Evolutionary conservation across 2,329 filamentous ascomycete species (phyloP), one percentile per base, ranked within the genome.

Genomic region (Fusarium sp.): DNA sequence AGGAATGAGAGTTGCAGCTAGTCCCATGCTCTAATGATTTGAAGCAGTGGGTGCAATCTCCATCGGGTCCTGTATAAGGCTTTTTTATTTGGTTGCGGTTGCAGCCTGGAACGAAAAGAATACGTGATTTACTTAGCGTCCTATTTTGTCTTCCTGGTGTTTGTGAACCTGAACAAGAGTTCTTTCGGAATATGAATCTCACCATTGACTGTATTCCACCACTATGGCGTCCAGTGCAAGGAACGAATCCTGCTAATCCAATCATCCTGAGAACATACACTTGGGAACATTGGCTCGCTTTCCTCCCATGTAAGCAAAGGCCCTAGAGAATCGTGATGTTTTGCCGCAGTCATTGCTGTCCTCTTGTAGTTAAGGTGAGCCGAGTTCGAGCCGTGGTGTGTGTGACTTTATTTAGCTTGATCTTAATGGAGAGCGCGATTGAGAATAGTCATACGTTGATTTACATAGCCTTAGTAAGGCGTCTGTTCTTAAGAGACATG

Each of bases 1-100:
- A 66, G 59, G 53, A 68, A 66, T 39, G 64, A 73, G 59, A 70
- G 63, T 47, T 63, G 68, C 65, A 63, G 57, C 21, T 57, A 63
- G 57, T 68, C 62, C 72, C 69, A 74, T 69, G 69, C 71, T 74
- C 69, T 74, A 74, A 74, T 74, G 71, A 73, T 54, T 64, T 74
- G 71, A 73, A 73, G 72, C 65, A 70, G 58, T 67, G 69, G 69
- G 64, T 70, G 71, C 68, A 69, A 63, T 70, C 60, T 70, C 67
- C 47, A 50, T 55, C 58, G 38, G 52, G 56, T 61, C 48, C 68
- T 58, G 52, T 53, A 55, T 23, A 70, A 50, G 54, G 54, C 21
- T 46, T 59, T 47, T 47, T 33, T 59, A 52, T 49, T 62, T 55
- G 61, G 70, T 44, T 71, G 53, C 41, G 54, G 54, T 42, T 71